Conservation (phyloP, 805 yeast genomes). For the Wickerhamiella sergipiensis region DNA sequence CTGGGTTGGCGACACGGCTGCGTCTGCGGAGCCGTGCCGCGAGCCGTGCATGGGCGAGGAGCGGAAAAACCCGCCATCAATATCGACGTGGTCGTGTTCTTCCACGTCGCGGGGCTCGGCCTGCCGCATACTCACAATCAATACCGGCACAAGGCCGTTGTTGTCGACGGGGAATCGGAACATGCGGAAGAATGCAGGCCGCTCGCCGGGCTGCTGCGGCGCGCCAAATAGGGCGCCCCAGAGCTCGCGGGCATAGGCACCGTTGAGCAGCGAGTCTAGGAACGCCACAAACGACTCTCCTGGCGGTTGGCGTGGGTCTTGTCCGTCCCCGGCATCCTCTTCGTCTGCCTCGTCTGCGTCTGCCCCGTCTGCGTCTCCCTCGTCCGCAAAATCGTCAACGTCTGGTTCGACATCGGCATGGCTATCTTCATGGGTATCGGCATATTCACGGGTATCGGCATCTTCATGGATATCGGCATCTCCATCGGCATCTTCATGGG, state of each 20-base stretch:
- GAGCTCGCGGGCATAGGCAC: not conserved
- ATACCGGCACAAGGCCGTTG: slow-evolving; percentile 29
- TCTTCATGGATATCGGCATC: too few species aligned
- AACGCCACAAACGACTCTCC: not conserved
- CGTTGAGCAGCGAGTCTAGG: not conserved
- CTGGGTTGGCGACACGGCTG: too few species aligned
- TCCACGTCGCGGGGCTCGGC: slow-evolving; percentile 13
- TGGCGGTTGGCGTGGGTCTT: too few species aligned
- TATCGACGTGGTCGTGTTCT: not conserved
- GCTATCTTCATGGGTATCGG: too few species aligned
- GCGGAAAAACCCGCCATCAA: not conserved
- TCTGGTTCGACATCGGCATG: too few species aligned
- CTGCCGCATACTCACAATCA: slow-evolving; percentile 37
- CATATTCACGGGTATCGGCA: too few species aligned
- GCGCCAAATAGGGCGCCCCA: not conserved
- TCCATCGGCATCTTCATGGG: too few species aligned
- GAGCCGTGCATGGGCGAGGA: not conserved
- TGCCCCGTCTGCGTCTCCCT: too few species aligned
- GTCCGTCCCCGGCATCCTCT: too few species aligned
- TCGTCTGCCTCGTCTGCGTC: too few species aligned
- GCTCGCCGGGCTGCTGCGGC: not conserved
- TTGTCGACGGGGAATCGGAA: slow-evolving; percentile 15
- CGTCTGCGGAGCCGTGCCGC: not conserved
- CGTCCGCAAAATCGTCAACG: too few species aligned
- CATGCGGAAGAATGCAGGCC: slow-evolving; percentile 11